phyloP scores from a whole-genome alignment of 768 basidiomycete genomes.

The Punctularia strigosozonata region DNA sequence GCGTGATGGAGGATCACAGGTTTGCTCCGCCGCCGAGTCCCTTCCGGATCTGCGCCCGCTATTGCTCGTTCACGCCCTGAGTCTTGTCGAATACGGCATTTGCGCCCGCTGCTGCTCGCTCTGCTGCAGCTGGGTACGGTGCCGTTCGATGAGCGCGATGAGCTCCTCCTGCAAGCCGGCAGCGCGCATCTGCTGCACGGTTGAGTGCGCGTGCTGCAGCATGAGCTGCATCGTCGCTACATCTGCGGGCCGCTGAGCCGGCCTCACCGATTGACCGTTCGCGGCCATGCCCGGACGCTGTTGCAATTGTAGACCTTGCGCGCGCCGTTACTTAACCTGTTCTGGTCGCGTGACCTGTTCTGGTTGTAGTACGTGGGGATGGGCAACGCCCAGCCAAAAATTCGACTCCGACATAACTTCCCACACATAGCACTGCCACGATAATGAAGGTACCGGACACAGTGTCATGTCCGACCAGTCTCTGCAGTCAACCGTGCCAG shows the following conservation, averaged over 20 bases:
- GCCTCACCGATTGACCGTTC: conserved; percentile 3
- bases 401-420: no score
- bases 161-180: conserved; percentile 35
- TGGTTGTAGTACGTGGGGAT: no score
- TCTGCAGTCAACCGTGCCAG: no score
- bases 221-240: conserved; percentile 26
- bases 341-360: conserved; percentile 1
- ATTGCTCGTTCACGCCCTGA: no score
- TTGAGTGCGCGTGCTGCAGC: conserved; percentile 28
- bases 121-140: conserved; percentile 26
- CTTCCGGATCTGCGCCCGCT: no score
- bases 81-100: no score
- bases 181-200: conserved; percentile 39
- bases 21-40: no score
- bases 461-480: no score
- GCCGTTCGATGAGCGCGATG: conserved; percentile 43
- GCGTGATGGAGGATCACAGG: no score
- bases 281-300: not conserved
- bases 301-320: not conserved
- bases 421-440: no score
- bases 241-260: conserved; percentile 23
- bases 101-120: conserved; percentile 9
- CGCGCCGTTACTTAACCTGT: not conserved
- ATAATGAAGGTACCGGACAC: no score
- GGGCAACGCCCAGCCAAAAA: no score